These are phyloP conservation scores for Fagopyrum esculentum DNA, from an alignment of 148 eudicot genomes.

Conservation along the genomic window DNA sequence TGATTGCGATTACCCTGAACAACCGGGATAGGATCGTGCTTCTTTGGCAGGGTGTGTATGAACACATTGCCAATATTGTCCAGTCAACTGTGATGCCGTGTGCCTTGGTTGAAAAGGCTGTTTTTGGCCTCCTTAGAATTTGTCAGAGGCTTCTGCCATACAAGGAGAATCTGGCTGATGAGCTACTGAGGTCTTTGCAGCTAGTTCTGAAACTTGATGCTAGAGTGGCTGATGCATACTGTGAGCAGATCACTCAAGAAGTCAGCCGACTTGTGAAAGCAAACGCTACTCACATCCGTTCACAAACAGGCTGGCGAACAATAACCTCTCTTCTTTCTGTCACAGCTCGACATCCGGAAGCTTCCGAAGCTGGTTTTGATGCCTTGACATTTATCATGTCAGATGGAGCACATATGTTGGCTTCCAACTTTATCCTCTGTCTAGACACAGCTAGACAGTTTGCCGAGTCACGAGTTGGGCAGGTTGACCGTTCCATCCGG, in stretches of 20 bases:
- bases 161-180: constrained; percentile 84
- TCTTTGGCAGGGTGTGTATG: constrained; percentile 87
- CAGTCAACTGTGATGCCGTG: constrained; percentile 69
- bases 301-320: constrained; percentile 85
- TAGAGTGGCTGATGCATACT: constrained; percentile 85
- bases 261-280: constrained; percentile 78
- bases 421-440: constrained; percentile 61
- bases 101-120: constrained; percentile 72
- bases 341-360: constrained; percentile 77
- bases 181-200: constrained; percentile 79
- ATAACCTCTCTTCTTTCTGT: constrained; percentile 61
- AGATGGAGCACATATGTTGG: constrained; percentile 59
- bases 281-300: constrained; percentile 71
- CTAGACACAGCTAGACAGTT: constrained; percentile 62
- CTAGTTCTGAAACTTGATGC: constrained; percentile 83
- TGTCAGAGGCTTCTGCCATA: constrained; percentile 80
- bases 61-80: constrained; percentile 68
- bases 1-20: constrained; percentile 77
- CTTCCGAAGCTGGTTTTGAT: constrained; percentile 75
- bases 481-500: constrained; percentile 48
- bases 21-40: constrained; percentile 87
- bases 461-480: constrained; percentile 74
- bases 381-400: constrained; percentile 60
- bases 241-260: constrained; percentile 89
- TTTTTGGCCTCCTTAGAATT: constrained; percentile 74